A percentile compares a stretch with the other conserved stretches of the same genome.
Evolutionary conservation across 306 rosid species (phyloP).

Genomic region (Rosa persica): DNA sequence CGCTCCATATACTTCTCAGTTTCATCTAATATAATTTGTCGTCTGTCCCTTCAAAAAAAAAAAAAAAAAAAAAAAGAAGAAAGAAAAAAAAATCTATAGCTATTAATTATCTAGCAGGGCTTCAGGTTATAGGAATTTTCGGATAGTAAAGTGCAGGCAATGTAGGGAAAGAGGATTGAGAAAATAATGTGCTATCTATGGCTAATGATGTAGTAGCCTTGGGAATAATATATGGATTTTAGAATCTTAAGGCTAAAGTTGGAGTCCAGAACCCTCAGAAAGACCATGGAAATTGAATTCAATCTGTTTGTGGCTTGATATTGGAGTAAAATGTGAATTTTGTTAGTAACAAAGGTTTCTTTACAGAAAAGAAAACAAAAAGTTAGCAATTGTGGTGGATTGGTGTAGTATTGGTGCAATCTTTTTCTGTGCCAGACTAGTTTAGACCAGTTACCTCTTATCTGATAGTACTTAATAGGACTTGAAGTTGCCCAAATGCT

Average conservation of each 20-base stretch:
- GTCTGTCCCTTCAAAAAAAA: no score
- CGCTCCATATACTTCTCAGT: no score
- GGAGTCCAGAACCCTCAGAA: not conserved
- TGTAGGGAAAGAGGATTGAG: no score
- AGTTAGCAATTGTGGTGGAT: not conserved
- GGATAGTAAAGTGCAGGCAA: no score
- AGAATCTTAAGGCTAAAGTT: not conserved
- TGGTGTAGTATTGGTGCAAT: not conserved
- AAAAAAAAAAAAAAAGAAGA: no score
- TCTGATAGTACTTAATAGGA: not conserved
- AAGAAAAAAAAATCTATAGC: not conserved
- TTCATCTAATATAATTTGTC: no score
- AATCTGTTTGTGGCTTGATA: not conserved
- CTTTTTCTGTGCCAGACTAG: not conserved
- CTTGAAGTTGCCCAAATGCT: not conserved
- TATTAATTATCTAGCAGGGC: not conserved
- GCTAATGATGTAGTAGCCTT: no score
- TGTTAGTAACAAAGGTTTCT: not conserved
- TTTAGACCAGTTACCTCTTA: not conserved
- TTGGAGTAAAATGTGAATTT: not conserved
- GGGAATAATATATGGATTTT: no score
- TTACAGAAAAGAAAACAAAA: not conserved
- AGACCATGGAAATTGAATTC: not conserved
- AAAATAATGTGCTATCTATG: no score
- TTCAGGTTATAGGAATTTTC: not conserved